Evolutionary conservation across 768 basidiomycete genomes (phyloP), one percentile per base, ranked within the genome.

Genomic region (Leccinum sublutescens): DNA sequence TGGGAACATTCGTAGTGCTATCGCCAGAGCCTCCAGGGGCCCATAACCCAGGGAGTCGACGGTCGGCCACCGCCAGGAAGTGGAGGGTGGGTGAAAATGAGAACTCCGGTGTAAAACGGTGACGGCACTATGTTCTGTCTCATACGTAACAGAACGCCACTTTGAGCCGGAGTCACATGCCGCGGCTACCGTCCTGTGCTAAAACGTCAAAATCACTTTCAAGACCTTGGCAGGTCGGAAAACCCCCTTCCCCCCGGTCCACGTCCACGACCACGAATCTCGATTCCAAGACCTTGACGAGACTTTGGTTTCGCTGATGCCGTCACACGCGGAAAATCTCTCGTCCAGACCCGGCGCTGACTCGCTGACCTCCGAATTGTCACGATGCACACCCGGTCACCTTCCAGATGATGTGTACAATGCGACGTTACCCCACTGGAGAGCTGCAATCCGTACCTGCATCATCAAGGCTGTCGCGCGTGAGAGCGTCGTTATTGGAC

Each of bases 401-500:
- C 69, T 57, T 47, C 55, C 65, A 17, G 63, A 65, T n/a, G 83
- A 89, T 62, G 79, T 88, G 10, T 93, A 93, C 67, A 81, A 86
- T 43, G 71, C 79, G 1, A 84, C 80, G 1, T 69, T 93, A 59
- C 80, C 84, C 6, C 73, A 78, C 70, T 92, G 89, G 91, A 75
- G 88, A 62, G 83, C 85, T 25, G 79, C 74, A 0, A 73, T 89
- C 43, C 82, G 91, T 19, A 71, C 80, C 40, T 68, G 64, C 56
- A 73, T 93, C 15, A 77, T 91, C 43, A 72, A 69, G 58, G 74
- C 70, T 40, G 82, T 93, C 21, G 73, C 78, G 36, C 72, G 76
- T 67, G 91, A 93, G 74, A 87, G 85, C 4, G 63, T 74, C 62
- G 63, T 85, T 34, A 76, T 93, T 47, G 90, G 83, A 2, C 77